phyloP scores from a whole-genome alignment of 441 rosid species.

The Isatis lusitanica region DNA sequence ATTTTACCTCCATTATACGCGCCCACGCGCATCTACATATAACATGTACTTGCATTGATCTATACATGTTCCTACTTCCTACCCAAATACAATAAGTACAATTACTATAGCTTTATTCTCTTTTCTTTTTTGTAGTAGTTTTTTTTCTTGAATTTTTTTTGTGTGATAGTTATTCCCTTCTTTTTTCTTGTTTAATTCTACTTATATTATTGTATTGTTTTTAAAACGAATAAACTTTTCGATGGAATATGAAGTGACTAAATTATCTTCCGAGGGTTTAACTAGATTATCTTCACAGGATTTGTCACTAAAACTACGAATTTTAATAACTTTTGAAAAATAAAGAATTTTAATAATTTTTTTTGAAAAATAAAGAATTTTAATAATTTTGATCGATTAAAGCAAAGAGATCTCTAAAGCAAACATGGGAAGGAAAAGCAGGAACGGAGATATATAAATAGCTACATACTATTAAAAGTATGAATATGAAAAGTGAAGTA shows the following conservation, averaged over 20 bases:
- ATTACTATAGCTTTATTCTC: too few species aligned
- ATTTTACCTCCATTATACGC: background rate
- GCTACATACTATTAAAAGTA: background rate
- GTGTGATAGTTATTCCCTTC: background rate
- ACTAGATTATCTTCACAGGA: conserved; percentile 1
- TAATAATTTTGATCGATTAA: background rate
- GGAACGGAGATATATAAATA: background rate
- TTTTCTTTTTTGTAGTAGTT: background rate
- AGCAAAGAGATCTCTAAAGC: too few species aligned
- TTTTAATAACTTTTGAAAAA: background rate
- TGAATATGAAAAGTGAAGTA: conserved; percentile 3
- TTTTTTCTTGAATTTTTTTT: background rate
- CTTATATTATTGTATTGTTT: background rate
- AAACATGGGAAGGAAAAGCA: conserved; percentile 18
- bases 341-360: background rate
- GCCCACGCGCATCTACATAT: background rate
- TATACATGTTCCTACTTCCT: background rate
- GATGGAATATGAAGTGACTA: background rate
- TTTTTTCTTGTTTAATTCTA: background rate
- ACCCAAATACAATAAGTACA: too few species aligned
- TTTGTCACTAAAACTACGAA: background rate
- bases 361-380: too few species aligned
- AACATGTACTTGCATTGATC: background rate
- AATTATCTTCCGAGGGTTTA: background rate
- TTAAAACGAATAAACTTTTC: background rate